Base-by-base conservation (phyloP, 805 yeast genomes). In the Candida silvatica region DNA sequence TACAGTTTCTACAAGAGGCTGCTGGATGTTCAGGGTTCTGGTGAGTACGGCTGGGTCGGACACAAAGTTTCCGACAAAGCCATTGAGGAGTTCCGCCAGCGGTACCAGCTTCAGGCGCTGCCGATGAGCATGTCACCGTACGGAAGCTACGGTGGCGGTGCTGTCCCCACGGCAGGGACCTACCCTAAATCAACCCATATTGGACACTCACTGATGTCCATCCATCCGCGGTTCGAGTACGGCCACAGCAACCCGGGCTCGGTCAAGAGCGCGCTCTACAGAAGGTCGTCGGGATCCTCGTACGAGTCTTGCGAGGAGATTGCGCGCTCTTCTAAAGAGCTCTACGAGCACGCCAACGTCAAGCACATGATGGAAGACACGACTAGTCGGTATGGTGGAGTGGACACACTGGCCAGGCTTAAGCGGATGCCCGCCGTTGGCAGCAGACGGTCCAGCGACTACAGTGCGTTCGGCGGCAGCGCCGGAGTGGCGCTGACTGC, bases 381-480 rank as follows among this genome's bases (percentile, higher is more conserved):
- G 9, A 43, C 40, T 14, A 39, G 37, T 32, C 36, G 47, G 17
- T 45, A 42, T 31, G 51, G 49, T 5, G 25, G 46, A 34, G 41
- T 40, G 5, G 47, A 47, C 32, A 38, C 46, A 1, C 38, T 51
- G 37, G 20, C n/a, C 25, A 25, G 11, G 39, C 31, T 29, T n/a
- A n/a, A n/a, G n/a, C n/a, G n/a, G n/a, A n/a, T n/a, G n/a, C n/a
- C n/a, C n/a, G n/a, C n/a, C n/a, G n/a, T n/a, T n/a, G n/a, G n/a
- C n/a, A n/a, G n/a, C n/a, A n/a, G n/a, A n/a, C n/a, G n/a, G n/a
- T n/a, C n/a, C n/a, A n/a, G n/a, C n/a, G n/a, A n/a, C n/a, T n/a
- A n/a, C n/a, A n/a, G n/a, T n/a, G n/a, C n/a, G n/a, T n/a, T n/a
- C n/a, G n/a, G n/a, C n/a, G n/a, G n/a, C n/a, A n/a, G n/a, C n/a